phyloP scores from a whole-genome alignment of 108 stramenopile genomes.

The Skeletonema costatum region DNA sequence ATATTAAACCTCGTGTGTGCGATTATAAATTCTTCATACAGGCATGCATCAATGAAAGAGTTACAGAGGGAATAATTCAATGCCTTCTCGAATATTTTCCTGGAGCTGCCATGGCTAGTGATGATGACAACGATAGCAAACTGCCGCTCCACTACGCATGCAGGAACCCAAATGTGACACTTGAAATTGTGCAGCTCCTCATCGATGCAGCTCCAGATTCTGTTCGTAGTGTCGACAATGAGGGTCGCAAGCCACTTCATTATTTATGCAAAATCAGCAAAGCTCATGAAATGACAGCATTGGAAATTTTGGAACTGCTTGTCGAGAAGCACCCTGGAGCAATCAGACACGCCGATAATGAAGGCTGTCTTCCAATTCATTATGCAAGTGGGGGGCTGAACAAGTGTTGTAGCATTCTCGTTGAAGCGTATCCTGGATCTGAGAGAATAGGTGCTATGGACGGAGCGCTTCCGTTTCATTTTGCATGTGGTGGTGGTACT shows the following conservation, averaged over 20 bases:
- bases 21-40: neutral
- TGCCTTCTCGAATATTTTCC: conserved; percentile 7
- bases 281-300: neutral
- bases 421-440: conserved; percentile 1
- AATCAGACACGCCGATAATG: neutral
- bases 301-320: neutral
- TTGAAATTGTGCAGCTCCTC: neutral
- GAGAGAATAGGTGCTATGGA: too few species aligned
- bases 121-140: too few species aligned
- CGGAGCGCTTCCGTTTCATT: too few species aligned
- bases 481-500: too few species aligned
- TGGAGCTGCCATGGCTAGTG: neutral
- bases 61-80: neutral
- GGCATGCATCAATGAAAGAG: conserved; percentile 3
- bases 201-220: neutral
- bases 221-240: neutral
- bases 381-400: too few species aligned
- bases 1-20: neutral
- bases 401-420: too few species aligned
- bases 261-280: neutral
- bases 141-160: conserved; percentile 3
- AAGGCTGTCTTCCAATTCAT: conserved; percentile 1
- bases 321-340: neutral
- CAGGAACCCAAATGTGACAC: neutral
- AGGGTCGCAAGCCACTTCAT: conserved; percentile 2